phyloP scores from a whole-genome alignment of 768 basidiomycete species.

The Boletus sp. region DNA sequence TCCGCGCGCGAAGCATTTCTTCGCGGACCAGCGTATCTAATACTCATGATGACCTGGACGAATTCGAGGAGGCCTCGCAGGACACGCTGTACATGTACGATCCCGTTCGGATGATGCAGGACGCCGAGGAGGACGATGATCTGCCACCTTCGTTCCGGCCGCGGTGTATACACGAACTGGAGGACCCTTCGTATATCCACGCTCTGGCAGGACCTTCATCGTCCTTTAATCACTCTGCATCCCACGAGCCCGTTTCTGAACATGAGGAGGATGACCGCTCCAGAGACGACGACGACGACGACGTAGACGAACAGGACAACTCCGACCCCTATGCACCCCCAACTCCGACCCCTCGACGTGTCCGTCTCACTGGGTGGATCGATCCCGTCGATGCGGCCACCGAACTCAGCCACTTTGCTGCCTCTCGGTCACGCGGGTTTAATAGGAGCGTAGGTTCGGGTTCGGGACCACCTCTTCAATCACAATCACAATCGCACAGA shows the following conservation, averaged over 20 bases:
- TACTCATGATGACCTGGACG: conserved; percentile 5
- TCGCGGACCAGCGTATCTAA: conserved; percentile 25
- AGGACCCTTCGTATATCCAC: conserved; percentile 32
- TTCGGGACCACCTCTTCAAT: background rate
- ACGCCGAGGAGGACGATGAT: conserved; percentile 31
- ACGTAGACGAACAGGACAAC: conserved; percentile 8
- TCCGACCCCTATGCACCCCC: conserved; percentile 19
- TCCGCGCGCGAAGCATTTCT: conserved; percentile 28
- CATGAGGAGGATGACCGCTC: background rate
- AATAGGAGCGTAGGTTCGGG: background rate
- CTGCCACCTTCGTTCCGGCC: conserved; percentile 29
- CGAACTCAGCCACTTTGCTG: conserved; percentile 52
- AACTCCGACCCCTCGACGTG: conserved; percentile 25
- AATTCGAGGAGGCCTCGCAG: conserved; percentile 13
- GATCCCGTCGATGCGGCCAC: conserved; percentile 48
- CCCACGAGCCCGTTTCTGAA: background rate
- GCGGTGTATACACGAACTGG: conserved; percentile 57
- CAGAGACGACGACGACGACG: background rate
- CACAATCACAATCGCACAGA: background rate
- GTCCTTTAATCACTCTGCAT: conserved; percentile 1
- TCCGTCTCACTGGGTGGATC: conserved; percentile 57
- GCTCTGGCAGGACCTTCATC: conserved; percentile 8
- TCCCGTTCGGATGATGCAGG: conserved; percentile 27
- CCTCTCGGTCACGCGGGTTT: conserved; percentile 12
- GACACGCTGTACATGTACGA: conserved; percentile 18